Percentiles rank a stretch among this genome's conserved stretches.
These are phyloP conservation scores for Apodospora peruviana DNA, from an alignment of 495 filamentous ascomycete species.

Conservation along the genomic window DNA sequence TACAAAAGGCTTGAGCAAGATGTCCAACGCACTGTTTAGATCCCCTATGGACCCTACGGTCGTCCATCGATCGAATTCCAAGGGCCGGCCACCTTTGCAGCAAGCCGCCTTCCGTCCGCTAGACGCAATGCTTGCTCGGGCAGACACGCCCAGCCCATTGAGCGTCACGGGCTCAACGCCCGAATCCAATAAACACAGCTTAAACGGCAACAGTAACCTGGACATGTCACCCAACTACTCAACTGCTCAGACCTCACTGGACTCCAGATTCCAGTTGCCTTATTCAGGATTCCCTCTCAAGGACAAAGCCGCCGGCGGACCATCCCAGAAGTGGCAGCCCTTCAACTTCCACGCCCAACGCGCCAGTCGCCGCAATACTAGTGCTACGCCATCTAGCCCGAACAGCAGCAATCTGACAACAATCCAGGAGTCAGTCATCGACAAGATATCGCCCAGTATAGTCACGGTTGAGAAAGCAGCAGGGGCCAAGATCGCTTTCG, in stretches of 20 bases:
- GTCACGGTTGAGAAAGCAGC: slow-evolving; percentile 71
- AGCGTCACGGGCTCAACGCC: slow-evolving; percentile 5
- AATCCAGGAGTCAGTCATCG: slow-evolving; percentile 34
- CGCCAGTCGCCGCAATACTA: slow-evolving; percentile 16
- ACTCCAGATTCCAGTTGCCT: slow-evolving; percentile 30
- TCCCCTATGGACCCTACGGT: slow-evolving; percentile 38
- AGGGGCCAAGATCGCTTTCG: slow-evolving; percentile 79
- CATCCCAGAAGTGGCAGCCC: too few species aligned
- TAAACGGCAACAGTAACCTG: background rate
- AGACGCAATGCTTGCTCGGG: background rate
- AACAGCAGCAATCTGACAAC: slow-evolving; percentile 32
- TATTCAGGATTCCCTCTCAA: too few species aligned
- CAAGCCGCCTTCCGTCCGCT: slow-evolving; percentile 14
- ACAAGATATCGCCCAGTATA: slow-evolving; percentile 53
- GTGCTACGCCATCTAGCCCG: slow-evolving; percentile 15
- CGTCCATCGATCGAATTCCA: slow-evolving; percentile 36
- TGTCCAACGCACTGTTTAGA: slow-evolving; percentile 39
- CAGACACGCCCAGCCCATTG: background rate
- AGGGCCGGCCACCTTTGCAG: slow-evolving; percentile 26
- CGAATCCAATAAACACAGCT: slow-evolving; percentile 16
- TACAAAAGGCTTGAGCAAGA: slow-evolving; percentile 24
- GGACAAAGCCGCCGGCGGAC: too few species aligned
- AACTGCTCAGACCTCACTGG: slow-evolving; percentile 36
- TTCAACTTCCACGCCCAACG: background rate
- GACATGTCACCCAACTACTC: slow-evolving; percentile 10